Evolutionary conservation across 2,329 filamentous ascomycete species (phyloP).

Genomic region (Aureobasidium uvarum): DNA sequence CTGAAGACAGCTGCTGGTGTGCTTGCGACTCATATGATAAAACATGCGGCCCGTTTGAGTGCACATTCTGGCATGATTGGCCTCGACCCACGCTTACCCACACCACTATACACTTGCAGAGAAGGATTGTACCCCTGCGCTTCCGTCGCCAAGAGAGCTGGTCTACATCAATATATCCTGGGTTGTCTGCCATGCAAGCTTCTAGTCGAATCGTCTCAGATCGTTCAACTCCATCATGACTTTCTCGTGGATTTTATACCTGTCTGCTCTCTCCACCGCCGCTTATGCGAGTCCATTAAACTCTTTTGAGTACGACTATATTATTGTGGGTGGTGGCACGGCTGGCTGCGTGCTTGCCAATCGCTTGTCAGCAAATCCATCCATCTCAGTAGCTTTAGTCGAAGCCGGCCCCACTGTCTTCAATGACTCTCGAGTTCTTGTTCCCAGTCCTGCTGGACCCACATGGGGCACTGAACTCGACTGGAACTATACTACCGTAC

Average conservation of each 20-base stretch:
- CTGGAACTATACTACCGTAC: conserved; percentile 30
- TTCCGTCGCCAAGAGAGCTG: neutral
- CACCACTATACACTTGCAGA: neutral
- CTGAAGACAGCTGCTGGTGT: neutral
- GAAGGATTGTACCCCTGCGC: conserved; percentile 10
- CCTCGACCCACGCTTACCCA: neutral
- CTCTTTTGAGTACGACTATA: conserved; percentile 28
- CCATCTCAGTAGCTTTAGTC: conserved; percentile 30
- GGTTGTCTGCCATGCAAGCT: neutral
- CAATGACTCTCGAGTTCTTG: conserved; percentile 31
- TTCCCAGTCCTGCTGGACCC: conserved; percentile 29
- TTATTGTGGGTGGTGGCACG: conserved; percentile 31
- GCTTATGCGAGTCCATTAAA: neutral
- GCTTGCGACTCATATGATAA: neutral
- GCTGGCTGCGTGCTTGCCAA: conserved; percentile 30
- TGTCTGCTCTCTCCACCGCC: neutral
- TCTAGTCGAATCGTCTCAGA: no score
- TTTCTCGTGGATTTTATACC: neutral
- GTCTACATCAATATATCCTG: neutral
- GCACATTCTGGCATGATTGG: conserved; percentile 1
- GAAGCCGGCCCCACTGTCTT: conserved; percentile 30
- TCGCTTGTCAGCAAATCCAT: conserved; percentile 29
- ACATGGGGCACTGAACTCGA: conserved; percentile 28
- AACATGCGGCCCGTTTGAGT: neutral
- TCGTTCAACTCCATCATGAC: neutral